Evolutionary conservation across 495 filamentous ascomycete genomes (phyloP), one percentile per base, ranked within the genome.

Genomic region (Penicillium diatomitis): DNA sequence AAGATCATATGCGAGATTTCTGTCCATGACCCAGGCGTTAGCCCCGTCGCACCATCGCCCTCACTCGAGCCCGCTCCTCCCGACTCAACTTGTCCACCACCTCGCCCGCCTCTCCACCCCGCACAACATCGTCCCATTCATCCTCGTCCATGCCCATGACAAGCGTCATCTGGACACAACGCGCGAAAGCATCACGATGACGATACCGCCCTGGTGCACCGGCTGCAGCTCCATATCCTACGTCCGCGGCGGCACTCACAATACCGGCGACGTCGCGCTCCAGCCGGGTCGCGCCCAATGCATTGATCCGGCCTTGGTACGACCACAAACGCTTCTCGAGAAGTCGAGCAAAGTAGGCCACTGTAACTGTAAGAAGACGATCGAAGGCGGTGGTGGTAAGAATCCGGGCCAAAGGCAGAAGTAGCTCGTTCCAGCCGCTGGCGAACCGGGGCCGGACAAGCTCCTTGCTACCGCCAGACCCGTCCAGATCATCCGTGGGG

Each of bases 91-190:
- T 76, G 37, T 68, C 69, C 32, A 69, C 68, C 6, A 71, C 69
- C 35, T 68, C 68, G 4, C 60, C 66, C 10, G 68, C 71, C 46
- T 72, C 67, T 2, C 63, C 69, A 38, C 66, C 64, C n/a, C 48
- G 46, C 27, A 71, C 31, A 12, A 86, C 62, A 64, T 91, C 91
- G 43, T 90, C 88, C 88, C 90, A 96, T 67, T 98, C 94, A 48
- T 98, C 92, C 11, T 94, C 90, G 63, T 98, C 92, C 90, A 96
- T 95, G 51, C 90, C 90, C 59, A 95, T 87, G 4, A 95, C 78
- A 68, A 96, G 77, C 41, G 84, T 81, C 52, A 97, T 86, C 75
- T 98, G 90, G 52, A 79, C 74, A 48, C 87, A 87, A 51, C 81
- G 80, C 44, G 75, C 76, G 72, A 98, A 96, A 9, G 78, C 60